A percentile compares a stretch with the other conserved stretches of the same genome.
phyloP scores from a whole-genome alignment of 2,329 filamentous ascomycete species.

The Cercospora zeae-maydis region DNA sequence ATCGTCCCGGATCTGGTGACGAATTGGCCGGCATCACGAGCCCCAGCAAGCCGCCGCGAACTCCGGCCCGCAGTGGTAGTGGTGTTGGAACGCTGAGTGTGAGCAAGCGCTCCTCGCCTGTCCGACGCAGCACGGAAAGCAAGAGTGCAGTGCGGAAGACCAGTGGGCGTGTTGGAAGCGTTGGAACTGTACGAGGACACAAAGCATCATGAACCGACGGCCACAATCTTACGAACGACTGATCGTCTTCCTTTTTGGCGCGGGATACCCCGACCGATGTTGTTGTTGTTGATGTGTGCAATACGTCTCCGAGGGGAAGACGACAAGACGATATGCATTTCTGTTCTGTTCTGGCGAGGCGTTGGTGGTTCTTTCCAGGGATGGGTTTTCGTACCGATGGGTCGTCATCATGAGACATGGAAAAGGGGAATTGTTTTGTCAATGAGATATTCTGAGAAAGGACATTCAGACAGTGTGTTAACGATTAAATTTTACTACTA shows the following conservation, averaged over 20 bases:
- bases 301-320: background rate
- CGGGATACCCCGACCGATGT: background rate
- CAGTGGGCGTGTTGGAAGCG: constrained; percentile 49
- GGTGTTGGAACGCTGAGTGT: constrained; percentile 46
- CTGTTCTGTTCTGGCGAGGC: background rate
- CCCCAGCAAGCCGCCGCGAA: constrained; percentile 41
- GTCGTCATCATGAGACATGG: background rate
- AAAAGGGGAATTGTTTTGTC: background rate
- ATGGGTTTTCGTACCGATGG: background rate
- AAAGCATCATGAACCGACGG: constrained; percentile 24
- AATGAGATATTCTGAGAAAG: background rate
- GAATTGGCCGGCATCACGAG: constrained; percentile 27
- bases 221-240: background rate
- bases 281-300: background rate
- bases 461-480: background rate
- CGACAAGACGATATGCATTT: background rate
- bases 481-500: background rate
- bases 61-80: constrained; percentile 42
- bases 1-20: constrained; percentile 32
- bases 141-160: constrained; percentile 51
- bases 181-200: constrained; percentile 27
- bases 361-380: background rate
- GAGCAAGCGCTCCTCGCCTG: constrained; percentile 46
- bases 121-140: constrained; percentile 46
- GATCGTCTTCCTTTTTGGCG: background rate